Percentiles rank a stretch among this genome's conserved stretches.
Evolutionary conservation across 2,329 filamentous ascomycete species (phyloP).

Genomic region (Monosporascus sp.): DNA sequence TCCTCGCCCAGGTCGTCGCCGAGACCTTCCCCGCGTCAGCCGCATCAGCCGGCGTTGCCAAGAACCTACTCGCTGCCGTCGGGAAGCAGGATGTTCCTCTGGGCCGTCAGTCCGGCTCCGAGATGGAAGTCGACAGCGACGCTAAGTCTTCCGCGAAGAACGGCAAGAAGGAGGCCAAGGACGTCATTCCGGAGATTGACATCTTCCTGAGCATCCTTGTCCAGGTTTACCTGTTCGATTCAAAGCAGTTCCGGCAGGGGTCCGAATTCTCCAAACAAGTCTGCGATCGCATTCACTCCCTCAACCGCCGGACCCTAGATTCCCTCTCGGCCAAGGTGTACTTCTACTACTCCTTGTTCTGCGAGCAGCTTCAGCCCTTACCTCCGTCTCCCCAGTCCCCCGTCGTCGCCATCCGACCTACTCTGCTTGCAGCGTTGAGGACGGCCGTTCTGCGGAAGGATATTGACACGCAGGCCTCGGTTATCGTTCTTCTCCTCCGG

Average conservation of each 20-base stretch:
- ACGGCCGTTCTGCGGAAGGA: constrained; percentile 97
- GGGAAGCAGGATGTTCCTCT: constrained; percentile 62
- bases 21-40: constrained; percentile 66
- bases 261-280: constrained; percentile 79
- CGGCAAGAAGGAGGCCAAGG: constrained; percentile 64
- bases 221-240: constrained; percentile 85
- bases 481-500: constrained; percentile 89
- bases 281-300: constrained; percentile 75
- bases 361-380: constrained; percentile 81
- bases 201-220: constrained; percentile 81
- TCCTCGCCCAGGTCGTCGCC: constrained; percentile 73
- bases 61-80: constrained; percentile 65
- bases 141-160: constrained; percentile 47
- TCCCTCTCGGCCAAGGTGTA: constrained; percentile 92
- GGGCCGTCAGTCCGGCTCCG: constrained; percentile 48
- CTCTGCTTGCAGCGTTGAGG: constrained; percentile 79
- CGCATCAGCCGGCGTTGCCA: constrained; percentile 59
- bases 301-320: constrained; percentile 92
- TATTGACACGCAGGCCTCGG: constrained; percentile 91
- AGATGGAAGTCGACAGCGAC: constrained; percentile 71
- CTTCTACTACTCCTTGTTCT: constrained; percentile 96
- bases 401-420: constrained; percentile 79
- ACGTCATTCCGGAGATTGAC: constrained; percentile 80
- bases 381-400: constrained; percentile 86
- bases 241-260: constrained; percentile 73